These are phyloP conservation scores for Mallotus japonicus DNA, from an alignment of 441 rosid genomes.

Conservation along the genomic window DNA sequence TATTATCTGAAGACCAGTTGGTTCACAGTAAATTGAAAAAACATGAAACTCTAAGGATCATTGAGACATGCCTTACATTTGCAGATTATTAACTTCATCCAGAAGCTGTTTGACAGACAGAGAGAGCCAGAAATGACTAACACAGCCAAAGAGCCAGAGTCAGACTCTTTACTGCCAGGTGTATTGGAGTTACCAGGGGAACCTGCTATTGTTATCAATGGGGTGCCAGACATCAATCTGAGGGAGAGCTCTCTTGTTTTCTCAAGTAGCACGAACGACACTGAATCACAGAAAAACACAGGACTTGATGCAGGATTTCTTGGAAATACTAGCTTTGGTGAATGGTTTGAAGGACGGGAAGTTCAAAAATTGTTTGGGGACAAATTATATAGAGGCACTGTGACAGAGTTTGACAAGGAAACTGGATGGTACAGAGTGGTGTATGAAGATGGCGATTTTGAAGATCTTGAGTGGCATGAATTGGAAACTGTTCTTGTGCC, in stretches of 20 bases:
- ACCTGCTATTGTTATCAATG: constrained; percentile 75
- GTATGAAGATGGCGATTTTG: constrained; percentile 76
- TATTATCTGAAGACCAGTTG: too few relatives aligned
- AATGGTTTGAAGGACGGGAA: constrained; percentile 82
- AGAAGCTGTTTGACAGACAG: constrained; percentile 7
- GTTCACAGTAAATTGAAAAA: too few relatives aligned
- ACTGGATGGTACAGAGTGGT: constrained; percentile 77
- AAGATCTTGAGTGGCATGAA: constrained; percentile 77
- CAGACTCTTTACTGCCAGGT: constrained; percentile 28
- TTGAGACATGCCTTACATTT: not conserved
- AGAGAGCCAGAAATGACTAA: constrained; percentile 36
- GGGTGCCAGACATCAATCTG: constrained; percentile 50
- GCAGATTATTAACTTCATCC: constrained; percentile 17
- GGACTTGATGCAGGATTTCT: constrained; percentile 32
- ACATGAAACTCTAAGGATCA: too few relatives aligned
- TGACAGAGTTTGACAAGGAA: constrained; percentile 60
- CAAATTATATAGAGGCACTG: constrained; percentile 44
- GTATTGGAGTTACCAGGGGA: constrained; percentile 65
- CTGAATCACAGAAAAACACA: constrained; percentile 24
- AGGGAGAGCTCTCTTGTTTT: constrained; percentile 22
- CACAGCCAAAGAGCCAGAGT: constrained; percentile 29
- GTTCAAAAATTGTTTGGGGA: constrained; percentile 60
- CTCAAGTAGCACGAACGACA: constrained; percentile 25
- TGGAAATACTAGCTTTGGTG: constrained; percentile 47
- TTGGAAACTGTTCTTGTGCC: constrained; percentile 65